Percentiles rank a stretch among this genome's conserved stretches.
phyloP scores from a whole-genome alignment of 805 yeast species.

The Kodamaea hsintzibuensis region DNA sequence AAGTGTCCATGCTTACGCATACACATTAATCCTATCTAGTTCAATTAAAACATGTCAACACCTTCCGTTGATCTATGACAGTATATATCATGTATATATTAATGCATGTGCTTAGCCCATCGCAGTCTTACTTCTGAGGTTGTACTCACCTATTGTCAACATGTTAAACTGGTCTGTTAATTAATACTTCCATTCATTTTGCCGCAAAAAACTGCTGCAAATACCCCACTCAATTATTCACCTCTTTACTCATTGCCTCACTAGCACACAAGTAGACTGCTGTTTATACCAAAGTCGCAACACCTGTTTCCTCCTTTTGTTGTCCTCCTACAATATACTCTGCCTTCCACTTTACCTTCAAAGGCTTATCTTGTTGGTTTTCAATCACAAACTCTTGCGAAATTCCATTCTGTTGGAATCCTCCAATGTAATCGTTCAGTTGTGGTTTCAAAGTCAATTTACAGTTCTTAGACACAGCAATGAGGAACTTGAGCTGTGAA shows the following conservation, averaged over 20 bases:
- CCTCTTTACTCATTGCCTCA: neutral
- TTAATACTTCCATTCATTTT: neutral
- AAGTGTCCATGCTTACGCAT: neutral
- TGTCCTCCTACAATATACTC: slow-evolving; percentile 53
- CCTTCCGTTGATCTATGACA: neutral
- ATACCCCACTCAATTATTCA: neutral
- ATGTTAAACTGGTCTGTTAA: neutral
- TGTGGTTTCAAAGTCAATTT: slow-evolving; percentile 62
- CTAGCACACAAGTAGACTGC: too few species aligned
- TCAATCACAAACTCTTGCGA: slow-evolving; percentile 50
- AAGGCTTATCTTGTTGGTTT: slow-evolving; percentile 32
- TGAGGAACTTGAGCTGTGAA: slow-evolving; percentile 53
- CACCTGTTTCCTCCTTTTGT: slow-evolving; percentile 57
- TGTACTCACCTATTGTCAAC: neutral
- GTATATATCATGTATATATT: neutral
- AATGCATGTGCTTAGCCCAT: too few species aligned
- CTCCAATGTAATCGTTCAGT: slow-evolving; percentile 52
- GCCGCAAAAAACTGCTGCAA: neutral
- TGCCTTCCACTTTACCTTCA: slow-evolving; percentile 78
- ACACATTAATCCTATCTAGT: neutral
- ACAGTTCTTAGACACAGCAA: slow-evolving; percentile 72
- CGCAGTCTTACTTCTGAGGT: neutral
- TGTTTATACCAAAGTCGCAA: slow-evolving; percentile 27
- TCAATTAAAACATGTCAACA: neutral
- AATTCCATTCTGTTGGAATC: slow-evolving; percentile 49